Evolutionary conservation across 2,329 filamentous ascomycete genomes (phyloP).

Genomic region (Sphaerostilbella broomeana): DNA sequence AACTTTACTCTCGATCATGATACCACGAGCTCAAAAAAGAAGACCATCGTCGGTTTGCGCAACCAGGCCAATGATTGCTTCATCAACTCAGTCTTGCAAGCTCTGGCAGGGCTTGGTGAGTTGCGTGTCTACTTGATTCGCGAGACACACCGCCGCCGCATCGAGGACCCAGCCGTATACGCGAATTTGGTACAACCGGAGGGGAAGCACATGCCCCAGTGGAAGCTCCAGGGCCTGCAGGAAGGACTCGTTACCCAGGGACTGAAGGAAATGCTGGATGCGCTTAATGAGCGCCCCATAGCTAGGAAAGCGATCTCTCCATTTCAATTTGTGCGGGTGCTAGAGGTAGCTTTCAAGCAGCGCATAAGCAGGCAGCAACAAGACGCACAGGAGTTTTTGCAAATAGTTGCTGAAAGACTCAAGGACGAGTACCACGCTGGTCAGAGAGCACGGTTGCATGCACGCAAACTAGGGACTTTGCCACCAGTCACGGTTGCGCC

Average conservation of each 20-base stretch:
- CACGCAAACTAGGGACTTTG: constrained; percentile 29
- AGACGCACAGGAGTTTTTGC: constrained; percentile 94
- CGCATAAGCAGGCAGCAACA: constrained; percentile 92
- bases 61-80: constrained; percentile 96
- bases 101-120: constrained; percentile 82
- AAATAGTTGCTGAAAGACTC: constrained; percentile 84
- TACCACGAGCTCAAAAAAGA: constrained; percentile 61
- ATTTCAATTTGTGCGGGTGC: constrained; percentile 69
- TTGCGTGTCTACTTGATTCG: constrained; percentile 86
- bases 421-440: constrained; percentile 93
- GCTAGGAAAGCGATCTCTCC: constrained; percentile 91
- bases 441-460: constrained; percentile 60
- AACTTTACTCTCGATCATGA: constrained; percentile 92
- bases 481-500: constrained; percentile 4
- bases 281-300: constrained; percentile 86
- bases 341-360: constrained; percentile 83
- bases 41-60: constrained; percentile 77
- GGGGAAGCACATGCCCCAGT: constrained; percentile 41
- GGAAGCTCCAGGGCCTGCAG: constrained; percentile 64
- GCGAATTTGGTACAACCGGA: constrained; percentile 49
- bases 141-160: constrained; percentile 75
- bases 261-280: constrained; percentile 86
- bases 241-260: constrained; percentile 77
- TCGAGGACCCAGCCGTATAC: constrained; percentile 76
- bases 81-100: constrained; percentile 94